A percentile compares a stretch with the other conserved stretches of the same genome.
Conservation (phyloP, 2,329 filamentous ascomycete genomes). For the Trichoderma sp. region DNA sequence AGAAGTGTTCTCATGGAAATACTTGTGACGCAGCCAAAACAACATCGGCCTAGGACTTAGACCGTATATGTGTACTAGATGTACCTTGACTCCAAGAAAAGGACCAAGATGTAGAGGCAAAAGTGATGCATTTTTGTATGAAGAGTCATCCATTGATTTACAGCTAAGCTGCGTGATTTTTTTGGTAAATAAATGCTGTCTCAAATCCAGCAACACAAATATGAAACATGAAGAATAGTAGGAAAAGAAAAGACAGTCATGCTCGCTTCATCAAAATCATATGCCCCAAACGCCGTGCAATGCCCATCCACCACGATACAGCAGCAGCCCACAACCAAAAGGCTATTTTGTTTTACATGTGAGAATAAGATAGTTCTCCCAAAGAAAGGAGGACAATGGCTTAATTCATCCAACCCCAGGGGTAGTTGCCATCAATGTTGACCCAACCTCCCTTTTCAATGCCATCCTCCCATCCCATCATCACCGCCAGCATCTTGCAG, state of each 20-base stretch:
- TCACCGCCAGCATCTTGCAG: conserved; percentile 76
- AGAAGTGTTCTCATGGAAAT: too few species aligned
- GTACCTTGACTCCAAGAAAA: neutral
- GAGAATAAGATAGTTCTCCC: neutral
- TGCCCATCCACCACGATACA: conserved; percentile 17
- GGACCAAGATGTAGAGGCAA: neutral
- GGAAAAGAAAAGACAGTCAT: neutral
- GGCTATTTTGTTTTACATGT: neutral
- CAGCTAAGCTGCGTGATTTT: neutral
- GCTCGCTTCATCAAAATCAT: conserved; percentile 3
- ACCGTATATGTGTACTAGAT: neutral
- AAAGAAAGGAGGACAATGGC: neutral
- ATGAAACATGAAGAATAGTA: neutral
- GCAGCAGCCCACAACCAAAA: neutral
- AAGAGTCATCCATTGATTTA: neutral
- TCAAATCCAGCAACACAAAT: neutral
- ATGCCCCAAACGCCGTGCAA: conserved; percentile 23
- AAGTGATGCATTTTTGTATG: neutral
- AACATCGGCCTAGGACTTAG: neutral
- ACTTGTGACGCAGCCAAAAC: neutral
- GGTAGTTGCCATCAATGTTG: conserved; percentile 74
- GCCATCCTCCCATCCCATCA: conserved; percentile 80
- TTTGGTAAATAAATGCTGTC: neutral
- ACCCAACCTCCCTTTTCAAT: conserved; percentile 65
- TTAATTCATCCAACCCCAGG: conserved; percentile 55